These are phyloP conservation scores for Fonsecaea erecta DNA, from an alignment of 2,329 filamentous ascomycete species.

Conservation along the genomic window DNA sequence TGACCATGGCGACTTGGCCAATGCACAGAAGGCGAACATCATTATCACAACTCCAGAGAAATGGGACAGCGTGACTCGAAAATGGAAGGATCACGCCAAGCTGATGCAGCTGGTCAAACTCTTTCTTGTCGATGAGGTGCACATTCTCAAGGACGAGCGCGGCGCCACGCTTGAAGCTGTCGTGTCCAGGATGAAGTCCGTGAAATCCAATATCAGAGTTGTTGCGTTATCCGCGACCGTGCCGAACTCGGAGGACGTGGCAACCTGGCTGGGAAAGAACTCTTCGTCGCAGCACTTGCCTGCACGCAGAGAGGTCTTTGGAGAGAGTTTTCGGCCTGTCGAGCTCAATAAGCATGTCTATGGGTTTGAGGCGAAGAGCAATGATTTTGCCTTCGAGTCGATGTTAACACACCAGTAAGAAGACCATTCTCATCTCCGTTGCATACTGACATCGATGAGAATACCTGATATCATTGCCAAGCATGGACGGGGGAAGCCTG, in stretches of 20 bases:
- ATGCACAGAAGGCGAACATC: conserved; percentile 74
- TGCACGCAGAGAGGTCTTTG: conserved; percentile 71
- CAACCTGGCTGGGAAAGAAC: conserved; percentile 75
- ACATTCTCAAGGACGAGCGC: conserved; percentile 78
- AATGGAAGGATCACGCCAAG: conserved; percentile 79
- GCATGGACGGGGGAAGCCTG: conserved; percentile 72
- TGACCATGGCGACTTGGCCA: conserved; percentile 66
- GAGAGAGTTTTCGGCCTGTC: conserved; percentile 80
- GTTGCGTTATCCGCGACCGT: conserved; percentile 82
- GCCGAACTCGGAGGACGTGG: conserved; percentile 80
- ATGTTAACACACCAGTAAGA: conserved; percentile 64
- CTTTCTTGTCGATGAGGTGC: conserved; percentile 85
- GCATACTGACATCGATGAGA: conserved; percentile 46
- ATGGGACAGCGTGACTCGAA: conserved; percentile 87
- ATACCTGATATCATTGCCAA: conserved; percentile 69
- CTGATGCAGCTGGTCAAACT: conserved; percentile 76
- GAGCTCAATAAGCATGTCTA: conserved; percentile 76
- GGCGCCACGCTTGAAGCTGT: conserved; percentile 82
- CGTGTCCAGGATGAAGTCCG: conserved; percentile 84
- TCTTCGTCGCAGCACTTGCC: conserved; percentile 64
- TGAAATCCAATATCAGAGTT: conserved; percentile 75
- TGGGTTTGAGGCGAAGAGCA: conserved; percentile 66
- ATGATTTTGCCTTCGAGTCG: conserved; percentile 79
- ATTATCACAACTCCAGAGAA: conserved; percentile 90
- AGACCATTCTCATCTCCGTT: not conserved